A percentile compares a stretch with the other conserved stretches of the same genome.
Conservation (phyloP, 257 asterid genomes). For the Solanum phureja region DNA sequence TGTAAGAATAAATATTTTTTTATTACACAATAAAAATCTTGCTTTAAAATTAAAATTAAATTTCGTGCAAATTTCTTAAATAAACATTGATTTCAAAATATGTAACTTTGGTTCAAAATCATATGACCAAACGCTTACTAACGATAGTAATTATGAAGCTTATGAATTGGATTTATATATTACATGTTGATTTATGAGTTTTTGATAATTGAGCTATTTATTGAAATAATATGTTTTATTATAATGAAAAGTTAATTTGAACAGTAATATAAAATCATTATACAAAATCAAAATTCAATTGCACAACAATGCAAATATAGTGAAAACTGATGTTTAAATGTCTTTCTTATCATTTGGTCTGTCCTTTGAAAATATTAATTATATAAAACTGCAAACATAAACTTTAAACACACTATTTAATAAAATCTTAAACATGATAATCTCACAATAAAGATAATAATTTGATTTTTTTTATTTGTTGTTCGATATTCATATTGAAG, state of each 20-base stretch:
- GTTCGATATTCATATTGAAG: too few species aligned
- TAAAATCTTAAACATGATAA: neutral
- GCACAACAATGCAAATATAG: neutral
- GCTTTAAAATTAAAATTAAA: too few species aligned
- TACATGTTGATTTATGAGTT: neutral
- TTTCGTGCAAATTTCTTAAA: neutral
- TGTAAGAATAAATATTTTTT: too few species aligned
- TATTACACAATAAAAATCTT: too few species aligned
- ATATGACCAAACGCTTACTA: too few species aligned
- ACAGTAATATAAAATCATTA: neutral
- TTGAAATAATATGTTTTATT: neutral
- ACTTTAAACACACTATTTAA: neutral
- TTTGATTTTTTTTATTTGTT: too few species aligned
- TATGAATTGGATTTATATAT: neutral
- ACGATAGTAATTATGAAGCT: neutral
- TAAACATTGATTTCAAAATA: neutral
- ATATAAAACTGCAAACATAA: neutral
- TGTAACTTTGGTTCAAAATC: too few species aligned
- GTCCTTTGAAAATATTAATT: neutral
- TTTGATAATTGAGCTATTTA: neutral
- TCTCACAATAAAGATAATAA: too few species aligned
- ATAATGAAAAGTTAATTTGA: neutral
- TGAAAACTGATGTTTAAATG: neutral
- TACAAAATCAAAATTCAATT: neutral
- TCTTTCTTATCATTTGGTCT: neutral